phyloP scores from a whole-genome alignment of 2,329 filamentous ascomycete species.

The Trichoderma guizhouense region DNA sequence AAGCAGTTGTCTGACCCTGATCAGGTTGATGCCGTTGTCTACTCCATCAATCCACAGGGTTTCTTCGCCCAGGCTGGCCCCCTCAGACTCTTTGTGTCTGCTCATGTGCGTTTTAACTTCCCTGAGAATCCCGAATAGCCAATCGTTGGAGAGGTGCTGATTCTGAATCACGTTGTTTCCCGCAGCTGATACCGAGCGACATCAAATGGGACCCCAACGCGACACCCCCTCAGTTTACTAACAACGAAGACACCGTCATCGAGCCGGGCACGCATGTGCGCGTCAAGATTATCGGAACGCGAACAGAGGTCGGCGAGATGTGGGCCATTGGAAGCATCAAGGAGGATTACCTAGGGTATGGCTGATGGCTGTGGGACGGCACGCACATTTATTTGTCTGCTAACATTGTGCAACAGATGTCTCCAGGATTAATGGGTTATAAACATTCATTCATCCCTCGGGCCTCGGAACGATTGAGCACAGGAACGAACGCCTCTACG shows the following conservation, averaged over 20 bases:
- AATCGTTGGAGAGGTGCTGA: neutral
- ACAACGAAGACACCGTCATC: slow-evolving; percentile 90
- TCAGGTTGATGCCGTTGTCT: slow-evolving; percentile 90
- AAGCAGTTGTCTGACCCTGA: slow-evolving; percentile 31
- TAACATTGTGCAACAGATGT: slow-evolving; percentile 20
- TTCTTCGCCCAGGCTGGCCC: slow-evolving; percentile 86
- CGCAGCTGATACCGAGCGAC: slow-evolving; percentile 81
- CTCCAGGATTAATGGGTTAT: slow-evolving; percentile 22
- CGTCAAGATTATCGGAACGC: slow-evolving; percentile 88
- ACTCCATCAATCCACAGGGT: slow-evolving; percentile 83
- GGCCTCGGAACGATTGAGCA: neutral
- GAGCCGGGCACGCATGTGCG: slow-evolving; percentile 91
- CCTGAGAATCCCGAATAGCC: neutral
- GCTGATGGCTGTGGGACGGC: slow-evolving; percentile 16
- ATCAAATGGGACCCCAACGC: slow-evolving; percentile 95
- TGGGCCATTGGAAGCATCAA: slow-evolving; percentile 98
- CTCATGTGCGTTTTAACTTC: slow-evolving; percentile 61
- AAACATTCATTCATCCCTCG: neutral
- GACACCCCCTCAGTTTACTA: slow-evolving; percentile 93
- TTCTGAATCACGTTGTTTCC: slow-evolving; percentile 15
- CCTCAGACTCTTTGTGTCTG: slow-evolving; percentile 73
- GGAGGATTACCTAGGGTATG: slow-evolving; percentile 69
- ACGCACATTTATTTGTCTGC: slow-evolving; percentile 23
- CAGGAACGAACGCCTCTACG: neutral
- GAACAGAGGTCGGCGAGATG: slow-evolving; percentile 91